phyloP scores from a whole-genome alignment of 768 basidiomycete genomes.

The Mycena indigotica region DNA sequence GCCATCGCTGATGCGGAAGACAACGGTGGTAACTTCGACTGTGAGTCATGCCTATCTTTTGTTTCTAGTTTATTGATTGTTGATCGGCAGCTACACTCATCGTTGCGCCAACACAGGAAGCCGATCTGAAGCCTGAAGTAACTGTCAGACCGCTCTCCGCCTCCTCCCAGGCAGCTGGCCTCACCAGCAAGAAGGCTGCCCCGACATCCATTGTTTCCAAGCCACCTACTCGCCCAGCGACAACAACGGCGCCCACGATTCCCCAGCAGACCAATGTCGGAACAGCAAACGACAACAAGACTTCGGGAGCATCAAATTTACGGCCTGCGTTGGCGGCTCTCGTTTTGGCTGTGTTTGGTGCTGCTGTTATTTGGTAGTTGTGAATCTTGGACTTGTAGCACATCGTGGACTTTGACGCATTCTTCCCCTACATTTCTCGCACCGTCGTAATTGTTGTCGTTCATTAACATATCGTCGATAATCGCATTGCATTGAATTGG shows the following conservation, averaged over 20 bases:
- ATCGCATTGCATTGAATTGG: not conserved
- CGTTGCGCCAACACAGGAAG: not conserved
- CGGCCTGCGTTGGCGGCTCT: too few relatives aligned
- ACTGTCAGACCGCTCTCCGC: not conserved
- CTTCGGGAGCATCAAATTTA: too few relatives aligned
- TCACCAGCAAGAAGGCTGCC: not conserved
- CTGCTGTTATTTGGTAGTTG: not conserved
- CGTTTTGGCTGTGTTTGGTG: too few relatives aligned
- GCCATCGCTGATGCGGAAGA: constrained; percentile 40
- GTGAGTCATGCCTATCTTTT: constrained; percentile 26
- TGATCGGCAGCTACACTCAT: not conserved
- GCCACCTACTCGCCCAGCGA: not conserved
- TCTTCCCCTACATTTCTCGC: not conserved
- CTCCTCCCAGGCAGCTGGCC: not conserved
- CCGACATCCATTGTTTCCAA: too few relatives aligned
- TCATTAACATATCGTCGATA: not conserved
- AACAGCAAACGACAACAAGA: not conserved
- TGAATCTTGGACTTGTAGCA: too few relatives aligned
- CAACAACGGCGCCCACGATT: not conserved
- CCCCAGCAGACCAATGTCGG: not conserved
- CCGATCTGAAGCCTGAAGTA: not conserved
- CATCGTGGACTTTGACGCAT: not conserved
- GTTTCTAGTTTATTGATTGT: not conserved
- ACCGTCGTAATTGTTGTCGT: not conserved
- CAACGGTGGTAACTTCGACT: constrained; percentile 42